A percentile compares a stretch with the other conserved stretches of the same genome.
phyloP scores from a whole-genome alignment of 208 protist species.

The Paratrypanosoma confusum region DNA sequence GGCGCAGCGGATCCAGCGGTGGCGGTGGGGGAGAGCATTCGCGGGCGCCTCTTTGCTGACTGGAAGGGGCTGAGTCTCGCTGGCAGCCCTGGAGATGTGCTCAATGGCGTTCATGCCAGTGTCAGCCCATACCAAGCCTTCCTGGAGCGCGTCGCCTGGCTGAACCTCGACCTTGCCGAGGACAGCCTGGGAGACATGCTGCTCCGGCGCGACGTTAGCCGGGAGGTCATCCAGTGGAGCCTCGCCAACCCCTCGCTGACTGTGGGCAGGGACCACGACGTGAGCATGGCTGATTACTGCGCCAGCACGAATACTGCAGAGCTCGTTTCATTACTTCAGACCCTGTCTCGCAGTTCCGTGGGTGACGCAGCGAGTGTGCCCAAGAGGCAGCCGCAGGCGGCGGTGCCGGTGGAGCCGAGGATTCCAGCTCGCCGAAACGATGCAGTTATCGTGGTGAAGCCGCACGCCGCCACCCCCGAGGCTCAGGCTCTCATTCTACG shows the following conservation, averaged over 20 bases:
- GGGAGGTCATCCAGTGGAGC: slow-evolving; percentile 14
- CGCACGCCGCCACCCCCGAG: slow-evolving; percentile 14
- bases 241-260: slow-evolving; percentile 25
- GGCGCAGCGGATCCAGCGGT: slow-evolving; percentile 32
- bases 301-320: too few species aligned
- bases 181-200: slow-evolving; percentile 29
- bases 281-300: too few species aligned
- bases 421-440: slow-evolving; percentile 21
- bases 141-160: slow-evolving; percentile 33
- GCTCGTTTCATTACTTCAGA: too few species aligned
- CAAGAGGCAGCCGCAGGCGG: not conserved
- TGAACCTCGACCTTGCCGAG: slow-evolving; percentile 15
- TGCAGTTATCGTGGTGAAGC: slow-evolving; percentile 45
- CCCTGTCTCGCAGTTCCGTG: too few species aligned
- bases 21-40: slow-evolving; percentile 24
- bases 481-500: slow-evolving; percentile 13
- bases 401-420: slow-evolving; percentile 4
- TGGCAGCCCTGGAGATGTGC: slow-evolving; percentile 20
- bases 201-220: slow-evolving; percentile 14
- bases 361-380: not conserved
- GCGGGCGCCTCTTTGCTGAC: slow-evolving; percentile 24
- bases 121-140: slow-evolving; percentile 47
- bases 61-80: slow-evolving; percentile 40
- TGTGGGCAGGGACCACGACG: slow-evolving; percentile 8
- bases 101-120: slow-evolving; percentile 60